Conservation (phyloP, 129 eudicot genomes). For the Lactuca sativa region DNA sequence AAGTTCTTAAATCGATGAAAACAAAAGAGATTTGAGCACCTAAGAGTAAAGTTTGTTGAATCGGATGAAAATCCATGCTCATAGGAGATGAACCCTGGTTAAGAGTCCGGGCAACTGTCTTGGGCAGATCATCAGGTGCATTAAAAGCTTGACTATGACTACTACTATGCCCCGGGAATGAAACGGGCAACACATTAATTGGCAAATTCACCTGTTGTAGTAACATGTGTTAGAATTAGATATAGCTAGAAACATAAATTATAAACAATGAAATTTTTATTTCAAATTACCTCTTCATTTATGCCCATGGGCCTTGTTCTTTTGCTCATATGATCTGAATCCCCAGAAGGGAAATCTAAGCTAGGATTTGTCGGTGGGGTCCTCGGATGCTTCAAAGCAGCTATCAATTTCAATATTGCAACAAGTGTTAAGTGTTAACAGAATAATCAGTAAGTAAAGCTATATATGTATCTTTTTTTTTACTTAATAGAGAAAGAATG, state of each 20-base stretch:
- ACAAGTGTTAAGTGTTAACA: not conserved
- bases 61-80: slow-evolving; percentile 98
- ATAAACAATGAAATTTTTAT: not conserved
- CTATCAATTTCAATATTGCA: slow-evolving; percentile 33
- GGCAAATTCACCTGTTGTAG: slow-evolving; percentile 68
- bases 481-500: too few relatives aligned
- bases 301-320: slow-evolving; percentile 78
- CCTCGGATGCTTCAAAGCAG: slow-evolving; percentile 87
- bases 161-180: slow-evolving; percentile 62
- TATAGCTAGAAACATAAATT: not conserved
- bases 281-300: slow-evolving; percentile 65
- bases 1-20: not conserved
- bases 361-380: slow-evolving; percentile 68
- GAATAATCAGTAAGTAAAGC: too few relatives aligned
- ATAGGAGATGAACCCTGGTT: slow-evolving; percentile 93
- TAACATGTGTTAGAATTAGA: slow-evolving; percentile 4
- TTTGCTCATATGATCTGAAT: slow-evolving; percentile 75
- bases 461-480: too few relatives aligned
- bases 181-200: slow-evolving; percentile 63
- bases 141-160: slow-evolving; percentile 56
- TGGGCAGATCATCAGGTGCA: slow-evolving; percentile 82
- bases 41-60: slow-evolving; percentile 71
- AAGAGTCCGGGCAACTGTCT: slow-evolving; percentile 67
- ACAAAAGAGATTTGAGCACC: slow-evolving; percentile 31
- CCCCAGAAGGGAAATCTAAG: slow-evolving; percentile 79